Conservation (phyloP, 2,329 filamentous ascomycete species). For the Arachnomyces sp. region DNA sequence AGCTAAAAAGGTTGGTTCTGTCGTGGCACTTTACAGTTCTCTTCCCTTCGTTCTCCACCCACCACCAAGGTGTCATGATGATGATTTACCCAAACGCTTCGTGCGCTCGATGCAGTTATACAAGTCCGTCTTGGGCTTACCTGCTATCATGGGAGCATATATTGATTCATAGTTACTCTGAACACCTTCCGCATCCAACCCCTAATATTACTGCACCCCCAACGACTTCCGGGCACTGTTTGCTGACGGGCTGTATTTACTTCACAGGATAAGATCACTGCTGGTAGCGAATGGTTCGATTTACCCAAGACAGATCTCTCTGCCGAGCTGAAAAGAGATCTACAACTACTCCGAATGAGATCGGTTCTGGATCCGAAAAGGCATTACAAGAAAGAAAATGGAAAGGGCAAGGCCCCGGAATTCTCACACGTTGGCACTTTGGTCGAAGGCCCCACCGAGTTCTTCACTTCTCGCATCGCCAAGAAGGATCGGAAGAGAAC, state of each 20-base stretch:
- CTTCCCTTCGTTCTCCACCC: constrained; percentile 6
- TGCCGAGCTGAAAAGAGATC: constrained; percentile 75
- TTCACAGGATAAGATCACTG: constrained; percentile 51
- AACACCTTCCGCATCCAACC: constrained; percentile 37
- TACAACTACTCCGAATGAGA: constrained; percentile 84
- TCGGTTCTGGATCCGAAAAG: constrained; percentile 80
- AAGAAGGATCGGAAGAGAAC: constrained; percentile 84
- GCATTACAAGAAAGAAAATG: constrained; percentile 79
- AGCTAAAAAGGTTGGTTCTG: constrained; percentile 45
- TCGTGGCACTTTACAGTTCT: constrained; percentile 5
- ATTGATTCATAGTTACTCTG: constrained; percentile 66
- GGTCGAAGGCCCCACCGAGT: constrained; percentile 81
- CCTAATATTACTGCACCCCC: constrained; percentile 3
- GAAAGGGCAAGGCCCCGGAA: constrained; percentile 63
- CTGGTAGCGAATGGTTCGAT: constrained; percentile 79
- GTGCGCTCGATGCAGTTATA: constrained; percentile 61
- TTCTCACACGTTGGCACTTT: constrained; percentile 86
- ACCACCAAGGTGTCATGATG: constrained; percentile 53
- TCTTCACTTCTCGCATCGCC: constrained; percentile 67
- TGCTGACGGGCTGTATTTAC: constrained; percentile 11
- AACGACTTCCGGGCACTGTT: constrained; percentile 5
- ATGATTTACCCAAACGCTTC: constrained; percentile 61
- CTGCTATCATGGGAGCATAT: constrained; percentile 60
- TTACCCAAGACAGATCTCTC: constrained; percentile 78
- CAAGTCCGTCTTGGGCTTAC: constrained; percentile 70